Evolutionary conservation across 768 basidiomycete genomes (phyloP), one percentile per base, ranked within the genome.

Genomic region (Omphalotus guepiniiformis): DNA sequence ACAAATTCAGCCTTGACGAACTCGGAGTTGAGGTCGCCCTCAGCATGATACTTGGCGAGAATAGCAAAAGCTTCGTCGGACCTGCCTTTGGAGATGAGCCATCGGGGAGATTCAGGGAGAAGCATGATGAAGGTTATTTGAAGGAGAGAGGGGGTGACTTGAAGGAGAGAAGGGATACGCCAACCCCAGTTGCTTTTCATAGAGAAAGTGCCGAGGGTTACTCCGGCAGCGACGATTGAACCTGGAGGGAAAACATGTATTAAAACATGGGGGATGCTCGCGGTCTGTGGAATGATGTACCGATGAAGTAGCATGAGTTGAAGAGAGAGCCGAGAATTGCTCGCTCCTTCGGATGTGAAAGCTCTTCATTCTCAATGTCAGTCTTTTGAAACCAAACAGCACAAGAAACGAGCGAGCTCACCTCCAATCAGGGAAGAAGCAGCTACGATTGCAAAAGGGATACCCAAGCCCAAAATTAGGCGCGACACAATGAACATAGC

Each of bases 271-370:
- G 8, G 9, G 9, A 8, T n/a, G 30, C n/a, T 32, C 30, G n/a
- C 8, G n/a, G n/a, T 8, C 30, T 32, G 8, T 32, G 9, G 30
- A 8, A 21, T 9, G 39, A 37, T 58, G 32, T 55, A 71, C 76
- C 76, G 36, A 78, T 72, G 59, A 79, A 82, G 67, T 79, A 85
- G 49, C 76, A 80, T 0, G 80, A 70, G 61, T 82, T 82, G 67
- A 79, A 83, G 1, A 81, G 64, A 3, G 80, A 80, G 7, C 82
- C 83, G 16, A 88, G 57, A 5, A 76, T 73, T 2, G 79, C 80
- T 41, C 85, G 80, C 64, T 86, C 83, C 45, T 80, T 82, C 0
- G 84, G 83, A 63, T 83, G 80, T 0, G 83, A 76, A 13, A 86
- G 68, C 60, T 88, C 84, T 71, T 18, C 12, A n/a, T 13, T 43